A percentile compares a stretch with the other conserved stretches of the same genome.
phyloP scores from a whole-genome alignment of 768 basidiomycete genomes.

The Albatrellus ellisii region DNA sequence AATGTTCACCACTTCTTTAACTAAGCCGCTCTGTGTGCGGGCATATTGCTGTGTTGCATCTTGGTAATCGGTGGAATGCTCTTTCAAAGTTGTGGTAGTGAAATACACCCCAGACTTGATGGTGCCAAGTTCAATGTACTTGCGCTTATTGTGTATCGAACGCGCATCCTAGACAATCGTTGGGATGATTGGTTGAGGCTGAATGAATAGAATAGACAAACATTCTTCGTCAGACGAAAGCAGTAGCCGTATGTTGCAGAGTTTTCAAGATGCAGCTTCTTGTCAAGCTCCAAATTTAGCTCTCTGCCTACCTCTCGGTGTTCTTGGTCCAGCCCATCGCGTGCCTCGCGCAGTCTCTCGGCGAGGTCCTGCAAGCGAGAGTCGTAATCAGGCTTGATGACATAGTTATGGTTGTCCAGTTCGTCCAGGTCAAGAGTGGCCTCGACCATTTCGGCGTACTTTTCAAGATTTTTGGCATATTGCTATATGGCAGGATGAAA shows the following conservation, averaged over 20 bases:
- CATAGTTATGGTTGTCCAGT: constrained; percentile 73
- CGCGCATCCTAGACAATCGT: constrained; percentile 59
- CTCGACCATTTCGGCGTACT: constrained; percentile 91
- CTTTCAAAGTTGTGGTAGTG: constrained; percentile 64
- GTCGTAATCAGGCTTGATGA: constrained; percentile 90
- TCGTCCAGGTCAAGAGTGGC: constrained; percentile 87
- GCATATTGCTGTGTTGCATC: constrained; percentile 59
- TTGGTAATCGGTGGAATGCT: constrained; percentile 56
- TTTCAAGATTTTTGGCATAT: constrained; percentile 45
- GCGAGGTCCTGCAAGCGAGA: constrained; percentile 55
- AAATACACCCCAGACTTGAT: constrained; percentile 84
- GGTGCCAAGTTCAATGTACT: constrained; percentile 75
- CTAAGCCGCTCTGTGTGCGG: constrained; percentile 65
- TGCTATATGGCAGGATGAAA: constrained; percentile 31
- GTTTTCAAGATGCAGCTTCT: constrained; percentile 94
- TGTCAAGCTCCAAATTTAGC: constrained; percentile 74
- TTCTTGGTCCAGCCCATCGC: constrained; percentile 75
- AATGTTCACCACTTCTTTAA: constrained; percentile 87
- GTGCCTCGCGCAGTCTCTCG: constrained; percentile 48
- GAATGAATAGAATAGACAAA: constrained; percentile 25
- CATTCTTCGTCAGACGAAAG: constrained; percentile 85
- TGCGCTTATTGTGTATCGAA: constrained; percentile 42
- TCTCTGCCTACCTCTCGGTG: constrained; percentile 58
- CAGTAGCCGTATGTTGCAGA: constrained; percentile 83
- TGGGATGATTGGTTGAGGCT: no score